Evolutionary conservation across 1,284 basidiomycete genomes (phyloP).

Genomic region (Vanrija sp.): DNA sequence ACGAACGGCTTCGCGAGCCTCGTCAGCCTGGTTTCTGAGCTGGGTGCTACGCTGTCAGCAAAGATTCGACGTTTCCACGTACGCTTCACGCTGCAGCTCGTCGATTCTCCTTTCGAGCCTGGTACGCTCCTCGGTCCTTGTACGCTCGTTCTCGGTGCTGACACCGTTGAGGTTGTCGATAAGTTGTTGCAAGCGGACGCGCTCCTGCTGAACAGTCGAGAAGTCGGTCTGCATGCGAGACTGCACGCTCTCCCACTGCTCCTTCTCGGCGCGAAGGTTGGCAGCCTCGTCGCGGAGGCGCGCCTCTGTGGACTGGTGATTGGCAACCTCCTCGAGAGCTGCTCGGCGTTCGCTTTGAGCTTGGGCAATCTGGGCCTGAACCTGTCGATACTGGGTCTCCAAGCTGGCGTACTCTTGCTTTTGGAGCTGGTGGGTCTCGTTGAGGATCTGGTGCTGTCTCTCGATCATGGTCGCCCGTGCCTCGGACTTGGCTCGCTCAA

Average conservation of each 20-base stretch:
- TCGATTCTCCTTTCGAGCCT: conserved; percentile 76
- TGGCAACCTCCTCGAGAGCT: conserved; percentile 44
- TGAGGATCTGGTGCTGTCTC: conserved; percentile 50
- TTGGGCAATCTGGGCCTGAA: conserved; percentile 33
- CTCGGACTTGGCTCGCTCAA: conserved; percentile 71
- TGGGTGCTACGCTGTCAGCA: not conserved
- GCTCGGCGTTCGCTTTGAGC: conserved; percentile 35
- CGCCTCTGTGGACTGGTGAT: conserved; percentile 60
- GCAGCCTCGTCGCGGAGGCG: conserved; percentile 77
- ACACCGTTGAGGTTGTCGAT: conserved; percentile 84
- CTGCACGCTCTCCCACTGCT: conserved; percentile 81
- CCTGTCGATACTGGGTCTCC: conserved; percentile 34
- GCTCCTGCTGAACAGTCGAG: conserved; percentile 69
- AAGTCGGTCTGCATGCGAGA: conserved; percentile 78
- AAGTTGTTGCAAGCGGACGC: conserved; percentile 76
- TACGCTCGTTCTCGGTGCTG: conserved; percentile 78
- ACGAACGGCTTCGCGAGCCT: conserved; percentile 73
- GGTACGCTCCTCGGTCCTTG: conserved; percentile 71
- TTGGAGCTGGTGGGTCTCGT: conserved; percentile 41
- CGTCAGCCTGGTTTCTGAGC: conserved; percentile 65
- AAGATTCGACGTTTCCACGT: conserved; percentile 30
- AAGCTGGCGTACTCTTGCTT: conserved; percentile 38
- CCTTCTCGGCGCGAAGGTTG: conserved; percentile 84
- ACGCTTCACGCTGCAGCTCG: conserved; percentile 73
- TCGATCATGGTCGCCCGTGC: conserved; percentile 69